Evolutionary conservation across 108 stramenopile species (phyloP), one percentile per base, ranked within the genome.

Genomic region (Skeletonema menzelii): DNA sequence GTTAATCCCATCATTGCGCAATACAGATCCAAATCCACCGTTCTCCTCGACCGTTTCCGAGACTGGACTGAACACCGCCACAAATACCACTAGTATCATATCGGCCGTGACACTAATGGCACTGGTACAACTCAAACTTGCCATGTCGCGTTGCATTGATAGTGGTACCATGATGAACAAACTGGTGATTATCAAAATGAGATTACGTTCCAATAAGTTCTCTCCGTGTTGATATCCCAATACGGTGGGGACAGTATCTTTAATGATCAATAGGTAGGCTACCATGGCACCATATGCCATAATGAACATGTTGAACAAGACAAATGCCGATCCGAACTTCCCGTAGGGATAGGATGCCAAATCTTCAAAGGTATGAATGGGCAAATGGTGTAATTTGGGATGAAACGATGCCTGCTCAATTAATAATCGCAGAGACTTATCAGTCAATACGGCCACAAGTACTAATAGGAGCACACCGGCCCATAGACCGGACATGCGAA

Each of bases 221-320:
- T 70, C 63, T 12, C 80, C 85, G 34, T 88, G 82, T 8, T 68
- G 76, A 30, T 86, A 69, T 27, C 88, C 89, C 31, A 91, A 30
- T 1, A 91, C 76, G 2, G 86, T 82, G 8, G 94, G 94, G 0
- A 95, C 63, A 1, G 89, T 92, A 63, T 95, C 91, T 69, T 92
- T 92, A 65, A 95, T 87, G 61, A 95, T 91, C 14, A 95, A 58
- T 4, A 91, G 65, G 60, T 95, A 95, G 1, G 91, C 91, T 3
- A 95, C 86, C 94, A 95, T 95, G 11, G 94, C 94, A 2, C 94
- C 94, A 66, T 91, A 95, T 4, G 94, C 91, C 59, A 89, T 66
- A 15, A 88, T 63, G 55, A 94, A 82, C 92, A 94, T 94, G 72
- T 78, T 82, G 32, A 75, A 66, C 28, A 90, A 58, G 14, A 94